Evolutionary conservation across 2,329 filamentous ascomycete genomes (phyloP), one percentile per base, ranked within the genome.

Genomic region (Hawksworthiomyces lignivorus): DNA sequence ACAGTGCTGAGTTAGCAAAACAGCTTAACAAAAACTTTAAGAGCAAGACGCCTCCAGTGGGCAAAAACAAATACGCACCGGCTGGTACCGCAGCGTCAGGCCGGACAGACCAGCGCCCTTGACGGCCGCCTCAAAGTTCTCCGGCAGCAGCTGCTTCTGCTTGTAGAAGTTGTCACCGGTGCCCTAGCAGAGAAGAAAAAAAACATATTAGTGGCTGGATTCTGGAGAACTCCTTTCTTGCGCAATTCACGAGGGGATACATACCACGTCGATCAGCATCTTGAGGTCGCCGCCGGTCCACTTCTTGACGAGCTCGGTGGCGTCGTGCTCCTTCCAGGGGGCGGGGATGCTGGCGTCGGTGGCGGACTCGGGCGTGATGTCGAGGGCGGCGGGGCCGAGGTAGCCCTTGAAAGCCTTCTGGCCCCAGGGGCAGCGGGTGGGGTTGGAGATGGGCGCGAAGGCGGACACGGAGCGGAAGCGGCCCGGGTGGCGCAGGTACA

Each of bases 151-250:
- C 65, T 98, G 92, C 35, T 80, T 78, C 62, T 94, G 81, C 70
- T 95, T 90, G 69, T 97, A 97, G 64, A 97, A 98, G 65, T 90
- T 87, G 70, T 98, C 92, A 19, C 79, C 87, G 4, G 88, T 95
- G 31, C 92, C 92, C 82, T 86, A 34, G 24, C 36, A 14, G 6
- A 21, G 24, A n/a, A 20, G 19, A 26, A 4, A 15, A 30, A 18
- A 3, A 44, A 20, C 2, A 4, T 24, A 17, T 4, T 12, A 4
- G 15, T 14, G 15, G 41, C 77, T n/a, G n/a, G n/a, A n/a, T n/a
- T n/a, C n/a, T n/a, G n/a, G n/a, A n/a, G n/a, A n/a, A n/a, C n/a
- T n/a, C n/a, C n/a, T n/a, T n/a, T n/a, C n/a, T n/a, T n/a, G n/a
- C n/a, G n/a, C n/a, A n/a, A n/a, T n/a, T n/a, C n/a, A n/a, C n/a